These are phyloP conservation scores for Yarrowia keelungensis DNA, from an alignment of 805 yeast genomes.

Conservation along the genomic window DNA sequence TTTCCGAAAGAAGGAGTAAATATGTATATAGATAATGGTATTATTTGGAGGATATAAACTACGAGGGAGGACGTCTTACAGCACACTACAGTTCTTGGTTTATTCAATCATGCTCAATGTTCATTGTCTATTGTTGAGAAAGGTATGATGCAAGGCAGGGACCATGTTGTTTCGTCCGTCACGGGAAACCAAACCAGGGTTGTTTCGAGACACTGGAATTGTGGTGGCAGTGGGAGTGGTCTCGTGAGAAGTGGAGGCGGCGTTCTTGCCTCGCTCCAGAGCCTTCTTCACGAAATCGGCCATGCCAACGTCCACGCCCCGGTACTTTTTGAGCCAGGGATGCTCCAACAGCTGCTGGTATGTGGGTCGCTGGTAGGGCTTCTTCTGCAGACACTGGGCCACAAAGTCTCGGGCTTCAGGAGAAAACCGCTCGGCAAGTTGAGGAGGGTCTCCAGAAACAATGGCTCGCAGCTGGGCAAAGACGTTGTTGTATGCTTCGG, in stretches of 20 bases:
- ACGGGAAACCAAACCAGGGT: conserved; percentile 4
- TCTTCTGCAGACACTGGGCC: conserved; percentile 69
- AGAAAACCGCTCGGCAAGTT: conserved; percentile 69
- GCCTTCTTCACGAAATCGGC: conserved; percentile 50
- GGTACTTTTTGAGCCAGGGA: conserved; percentile 76
- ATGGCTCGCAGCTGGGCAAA: conserved; percentile 94
- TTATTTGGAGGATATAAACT: neutral
- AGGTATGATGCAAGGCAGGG: conserved; percentile 32
- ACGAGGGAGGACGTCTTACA: no score
- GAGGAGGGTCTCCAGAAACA: conserved; percentile 95
- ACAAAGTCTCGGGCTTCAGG: conserved; percentile 85
- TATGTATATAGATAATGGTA: conserved; percentile 17
- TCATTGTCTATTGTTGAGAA: conserved; percentile 33
- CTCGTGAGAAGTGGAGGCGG: neutral
- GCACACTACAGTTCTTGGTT: neutral
- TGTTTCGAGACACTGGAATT: neutral
- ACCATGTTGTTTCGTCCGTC: conserved; percentile 22
- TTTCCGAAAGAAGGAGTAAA: conserved; percentile 56
- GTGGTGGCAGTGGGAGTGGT: conserved; percentile 5
- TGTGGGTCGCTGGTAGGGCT: conserved; percentile 80
- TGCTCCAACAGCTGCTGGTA: conserved; percentile 77
- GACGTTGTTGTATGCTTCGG: conserved; percentile 88
- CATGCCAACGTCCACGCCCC: conserved; percentile 54
- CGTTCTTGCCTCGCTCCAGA: conserved; percentile 17
- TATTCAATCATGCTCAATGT: conserved; percentile 30